Evolutionary conservation across 768 basidiomycete genomes (phyloP), one percentile per base, ranked within the genome.

Genomic region (Boletus rubescentipes): DNA sequence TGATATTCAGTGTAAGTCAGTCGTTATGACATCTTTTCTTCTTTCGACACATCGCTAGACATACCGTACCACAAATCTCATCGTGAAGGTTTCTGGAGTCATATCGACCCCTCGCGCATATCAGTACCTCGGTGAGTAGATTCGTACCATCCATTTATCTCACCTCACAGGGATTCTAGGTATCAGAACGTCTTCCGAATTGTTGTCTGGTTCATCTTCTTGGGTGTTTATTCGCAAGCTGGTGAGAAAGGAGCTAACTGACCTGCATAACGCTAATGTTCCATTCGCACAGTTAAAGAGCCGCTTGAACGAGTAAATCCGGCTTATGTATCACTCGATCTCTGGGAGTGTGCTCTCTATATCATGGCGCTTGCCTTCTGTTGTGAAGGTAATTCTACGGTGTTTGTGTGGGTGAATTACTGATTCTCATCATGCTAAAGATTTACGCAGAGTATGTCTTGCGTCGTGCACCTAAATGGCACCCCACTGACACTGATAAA

Each of bases 121-220:
- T 83, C 83, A 32, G 91, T 96, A 21, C 94, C 94, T 30, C 78
- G 83, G 86, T 86, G 60, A 42, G 63, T 48, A 15, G 0, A 6
- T 12, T 51, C 44, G 42, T 31, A 32, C 10, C 1, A 4, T 15
- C 11, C 18, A 35, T 23, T 26, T 8, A 29, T 26, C 9, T 29
- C 8, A 23, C 11, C 35, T 53, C 44, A 47, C 35, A 20, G 15
- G 45, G 18, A 48, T 6, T 21, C 9, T 47, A 87, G 91, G 49
- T 95, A 95, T 67, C 94, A 95, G 67, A 94, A 92, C 60, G 77
- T 85, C 46, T 86, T 94, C 65, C 84, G 91, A 41, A 84, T 93
- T 48, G 49, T 78, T 7, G 76, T 92, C 32, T 93, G 89, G 91
- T 64, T 91, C 21, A 76, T 88, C 61, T 89, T 93, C 71, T 79